Evolutionary conservation across 345 rosid genomes (phyloP).

Genomic region (Lepidium sativum): DNA sequence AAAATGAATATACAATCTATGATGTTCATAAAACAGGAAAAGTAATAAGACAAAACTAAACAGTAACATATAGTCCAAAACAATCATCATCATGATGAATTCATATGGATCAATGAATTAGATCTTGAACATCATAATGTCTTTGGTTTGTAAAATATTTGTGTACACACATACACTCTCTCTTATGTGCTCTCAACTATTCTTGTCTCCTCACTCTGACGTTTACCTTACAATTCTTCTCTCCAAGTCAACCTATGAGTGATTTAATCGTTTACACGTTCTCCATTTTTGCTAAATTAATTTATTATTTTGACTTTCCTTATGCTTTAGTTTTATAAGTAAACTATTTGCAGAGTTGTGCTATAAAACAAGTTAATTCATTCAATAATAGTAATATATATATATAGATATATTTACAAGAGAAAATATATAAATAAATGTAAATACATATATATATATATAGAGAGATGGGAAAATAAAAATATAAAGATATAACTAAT

Average conservation of each 20-base stretch:
- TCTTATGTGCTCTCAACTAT: slow-evolving; percentile 17
- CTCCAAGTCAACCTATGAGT: slow-evolving; percentile 28
- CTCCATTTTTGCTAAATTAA: not conserved
- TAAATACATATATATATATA: too few relatives aligned
- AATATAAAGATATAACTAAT: too few relatives aligned
- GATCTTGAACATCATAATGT: slow-evolving; percentile 18
- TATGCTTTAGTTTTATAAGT: not conserved
- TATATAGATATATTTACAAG: too few relatives aligned
- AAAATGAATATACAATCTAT: not conserved
- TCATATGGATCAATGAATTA: slow-evolving; percentile 6
- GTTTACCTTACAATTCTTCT: slow-evolving; percentile 11
- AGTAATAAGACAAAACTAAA: slow-evolving; percentile 6
- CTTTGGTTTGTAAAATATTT: slow-evolving; percentile 14
- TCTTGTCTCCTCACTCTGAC: slow-evolving; percentile 28
- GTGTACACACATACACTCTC: slow-evolving; percentile 19
- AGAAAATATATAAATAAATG: too few relatives aligned
- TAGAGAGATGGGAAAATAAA: too few relatives aligned
- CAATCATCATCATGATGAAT: slow-evolving; percentile 9
- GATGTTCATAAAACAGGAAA: not conserved
- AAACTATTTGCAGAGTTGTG: not conserved
- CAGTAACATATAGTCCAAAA: slow-evolving; percentile 10
- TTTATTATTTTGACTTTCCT: slow-evolving; percentile 13
- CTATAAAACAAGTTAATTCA: not conserved
- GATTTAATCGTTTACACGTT: slow-evolving; percentile 31
- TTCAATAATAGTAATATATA: too few relatives aligned